Conservation (phyloP, 1,284 basidiomycete species). For the Agaricales sp. region DNA sequence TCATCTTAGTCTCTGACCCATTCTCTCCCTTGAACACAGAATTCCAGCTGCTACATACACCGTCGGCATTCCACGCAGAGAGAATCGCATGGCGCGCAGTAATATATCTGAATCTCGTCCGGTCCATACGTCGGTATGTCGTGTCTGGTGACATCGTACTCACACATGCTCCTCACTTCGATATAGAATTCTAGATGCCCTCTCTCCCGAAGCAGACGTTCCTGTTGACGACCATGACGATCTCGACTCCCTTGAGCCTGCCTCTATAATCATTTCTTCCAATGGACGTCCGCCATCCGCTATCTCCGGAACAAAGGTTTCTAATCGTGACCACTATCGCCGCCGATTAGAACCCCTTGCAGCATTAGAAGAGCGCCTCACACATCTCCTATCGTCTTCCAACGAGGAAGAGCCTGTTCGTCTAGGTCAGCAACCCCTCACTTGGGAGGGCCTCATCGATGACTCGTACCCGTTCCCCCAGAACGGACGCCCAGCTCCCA, state of each 20-base stretch:
- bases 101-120: conserved; percentile 75
- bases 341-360: conserved; percentile 50
- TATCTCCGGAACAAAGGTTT: conserved; percentile 34
- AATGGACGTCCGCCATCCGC: conserved; percentile 34
- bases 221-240: conserved; percentile 43
- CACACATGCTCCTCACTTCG: conserved; percentile 1
- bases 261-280: conserved; percentile 38
- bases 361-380: conserved; percentile 58
- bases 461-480: conserved; percentile 4
- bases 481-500: conserved; percentile 17
- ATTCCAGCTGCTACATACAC: conserved; percentile 70
- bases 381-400: conserved; percentile 47
- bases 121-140: conserved; percentile 60
- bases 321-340: conserved; percentile 52
- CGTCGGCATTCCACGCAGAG: conserved; percentile 63
- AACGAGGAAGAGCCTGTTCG: conserved; percentile 51
- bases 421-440: conserved; percentile 23
- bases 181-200: conserved; percentile 64
- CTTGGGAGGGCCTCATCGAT: conserved; percentile 23
- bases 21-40: no score
- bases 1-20: no score
- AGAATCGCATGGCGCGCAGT: conserved; percentile 76
- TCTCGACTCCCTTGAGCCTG: conserved; percentile 32
- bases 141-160: conserved; percentile 2
- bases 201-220: conserved; percentile 48